phyloP scores from a whole-genome alignment of 169 alveolate genomes.

The Babesia bigemina region DNA sequence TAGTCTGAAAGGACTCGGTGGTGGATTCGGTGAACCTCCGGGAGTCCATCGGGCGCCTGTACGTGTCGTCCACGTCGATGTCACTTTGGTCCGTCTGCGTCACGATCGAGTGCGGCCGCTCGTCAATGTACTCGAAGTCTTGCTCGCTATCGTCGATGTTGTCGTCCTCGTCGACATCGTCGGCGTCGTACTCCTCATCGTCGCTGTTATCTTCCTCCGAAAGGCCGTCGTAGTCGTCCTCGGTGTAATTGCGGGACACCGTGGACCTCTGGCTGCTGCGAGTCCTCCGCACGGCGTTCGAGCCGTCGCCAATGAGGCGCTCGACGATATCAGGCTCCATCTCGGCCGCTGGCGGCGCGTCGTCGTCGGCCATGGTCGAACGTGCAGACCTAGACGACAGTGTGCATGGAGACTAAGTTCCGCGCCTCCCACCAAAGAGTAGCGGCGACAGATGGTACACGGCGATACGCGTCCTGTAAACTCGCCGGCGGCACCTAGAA shows the following conservation, averaged over 20 bases:
- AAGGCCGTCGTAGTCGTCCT: not conserved
- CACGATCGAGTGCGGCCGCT: not conserved
- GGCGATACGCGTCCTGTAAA: too few relatives aligned
- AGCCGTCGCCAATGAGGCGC: too few relatives aligned
- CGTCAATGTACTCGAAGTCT: not conserved
- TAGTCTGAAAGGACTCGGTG: slow-evolving; percentile 14
- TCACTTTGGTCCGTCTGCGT: not conserved
- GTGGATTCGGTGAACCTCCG: not conserved
- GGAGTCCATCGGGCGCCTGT: not conserved
- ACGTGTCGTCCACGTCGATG: not conserved
- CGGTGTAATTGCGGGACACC: not conserved
- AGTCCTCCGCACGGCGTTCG: too few relatives aligned
- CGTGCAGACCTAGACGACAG: too few relatives aligned
- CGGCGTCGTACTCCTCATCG: not conserved
- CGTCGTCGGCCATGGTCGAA: too few relatives aligned
- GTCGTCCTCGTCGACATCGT: not conserved
- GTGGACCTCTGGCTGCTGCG: not conserved
- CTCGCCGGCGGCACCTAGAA: too few relatives aligned
- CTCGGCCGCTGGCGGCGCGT: too few relatives aligned
- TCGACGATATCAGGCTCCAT: too few relatives aligned
- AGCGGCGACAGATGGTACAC: too few relatives aligned
- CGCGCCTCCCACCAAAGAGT: too few relatives aligned
- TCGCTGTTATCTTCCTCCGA: not conserved
- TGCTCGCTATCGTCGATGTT: not conserved
- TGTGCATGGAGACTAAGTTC: too few relatives aligned